Evolutionary conservation across 805 yeast genomes (phyloP).

Genomic region (Starmera dryadoides): DNA sequence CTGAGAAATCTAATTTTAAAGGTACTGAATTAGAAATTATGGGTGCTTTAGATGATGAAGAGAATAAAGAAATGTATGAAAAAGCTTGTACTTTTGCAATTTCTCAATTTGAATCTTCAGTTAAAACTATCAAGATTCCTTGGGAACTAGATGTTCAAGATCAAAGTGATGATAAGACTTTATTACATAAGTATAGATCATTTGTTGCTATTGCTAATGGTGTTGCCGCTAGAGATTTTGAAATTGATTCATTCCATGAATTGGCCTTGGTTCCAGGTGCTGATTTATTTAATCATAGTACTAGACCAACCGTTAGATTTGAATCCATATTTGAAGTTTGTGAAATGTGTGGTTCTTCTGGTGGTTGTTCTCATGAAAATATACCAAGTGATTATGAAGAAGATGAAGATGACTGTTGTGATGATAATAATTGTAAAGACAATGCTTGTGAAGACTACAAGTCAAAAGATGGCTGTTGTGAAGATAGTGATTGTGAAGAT

Average conservation of each 20-base stretch:
- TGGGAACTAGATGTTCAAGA: constrained; percentile 20
- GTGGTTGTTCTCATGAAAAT: constrained; percentile 32
- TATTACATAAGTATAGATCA: constrained; percentile 24
- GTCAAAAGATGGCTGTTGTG: constrained; percentile 3
- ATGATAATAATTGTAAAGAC: constrained; percentile 19
- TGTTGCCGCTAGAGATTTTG: constrained; percentile 74
- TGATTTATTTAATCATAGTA: constrained; percentile 76
- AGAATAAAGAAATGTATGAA: constrained; percentile 31
- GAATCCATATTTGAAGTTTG: constrained; percentile 50
- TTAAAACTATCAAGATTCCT: constrained; percentile 22
- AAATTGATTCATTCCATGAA: constrained; percentile 68
- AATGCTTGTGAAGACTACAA: constrained; percentile 1
- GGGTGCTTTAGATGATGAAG: constrained; percentile 49
- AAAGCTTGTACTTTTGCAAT: constrained; percentile 27
- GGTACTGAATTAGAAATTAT: constrained; percentile 57
- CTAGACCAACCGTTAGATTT: constrained; percentile 59
- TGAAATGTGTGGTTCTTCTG: constrained; percentile 37
- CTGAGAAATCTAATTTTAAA: constrained; percentile 36
- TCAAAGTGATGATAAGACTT: constrained; percentile 17
- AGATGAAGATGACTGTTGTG: constrained; percentile 14
- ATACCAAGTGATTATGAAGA: constrained; percentile 13
- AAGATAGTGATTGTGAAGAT: constrained; percentile 11
- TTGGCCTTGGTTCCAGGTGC: constrained; percentile 86
- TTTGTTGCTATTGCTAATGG: constrained; percentile 56
- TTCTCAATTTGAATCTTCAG: constrained; percentile 16